Base-by-base conservation (phyloP, 1,284 basidiomycete species). In the Papiliotrema terrestris region DNA sequence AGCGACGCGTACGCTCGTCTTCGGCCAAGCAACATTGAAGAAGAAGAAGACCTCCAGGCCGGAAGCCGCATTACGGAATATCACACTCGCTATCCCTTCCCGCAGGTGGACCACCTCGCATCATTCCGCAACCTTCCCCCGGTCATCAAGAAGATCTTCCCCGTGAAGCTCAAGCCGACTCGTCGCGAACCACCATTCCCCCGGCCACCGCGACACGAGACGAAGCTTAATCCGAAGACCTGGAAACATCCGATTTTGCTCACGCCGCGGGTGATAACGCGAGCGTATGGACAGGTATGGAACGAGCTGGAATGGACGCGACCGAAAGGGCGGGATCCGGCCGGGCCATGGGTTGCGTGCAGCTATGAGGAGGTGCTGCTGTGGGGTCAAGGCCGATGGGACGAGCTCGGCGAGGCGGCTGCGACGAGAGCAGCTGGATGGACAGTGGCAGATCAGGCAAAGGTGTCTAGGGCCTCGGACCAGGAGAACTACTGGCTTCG, bases 271-370 rank as follows among this genome's bases (percentile, higher is more conserved):
- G 46, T 70, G 25, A 8, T 70, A 0, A 51, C 51, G n/a, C 51
- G 69, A 35, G 32, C 48, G 11, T 74, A 74, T 54, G 23, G 25
- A 23, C 54, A 64, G 1, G 37, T 74, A 5, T 71, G 71, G 71
- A 55, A 62, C 29, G 20, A 41, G 2, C 42, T 69, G 35, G 52
- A 45, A 1, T 72, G 68, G 68, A 59, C 62, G 17, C 42, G 56
- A 15, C 61, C 61, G 3, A 38, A 49, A 22, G 23, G 37, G 8
- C 0, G 45, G 37, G 26, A 29, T 13, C 32, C 29, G 14, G 15
- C 20, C 19, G 49, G 55, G 8, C 25, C 17, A 14, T 65, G 63
- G 63, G 56, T 55, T 19, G 50, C 45, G 23, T 65, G 63, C 39
- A 39, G 55, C 2, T 62, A 52, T 20, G 53, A 56, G 19, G 56